Percentiles rank a stretch among this genome's conserved stretches.
Conservation (phyloP, 345 rosid species). For the Orychophragmus violaceus region DNA sequence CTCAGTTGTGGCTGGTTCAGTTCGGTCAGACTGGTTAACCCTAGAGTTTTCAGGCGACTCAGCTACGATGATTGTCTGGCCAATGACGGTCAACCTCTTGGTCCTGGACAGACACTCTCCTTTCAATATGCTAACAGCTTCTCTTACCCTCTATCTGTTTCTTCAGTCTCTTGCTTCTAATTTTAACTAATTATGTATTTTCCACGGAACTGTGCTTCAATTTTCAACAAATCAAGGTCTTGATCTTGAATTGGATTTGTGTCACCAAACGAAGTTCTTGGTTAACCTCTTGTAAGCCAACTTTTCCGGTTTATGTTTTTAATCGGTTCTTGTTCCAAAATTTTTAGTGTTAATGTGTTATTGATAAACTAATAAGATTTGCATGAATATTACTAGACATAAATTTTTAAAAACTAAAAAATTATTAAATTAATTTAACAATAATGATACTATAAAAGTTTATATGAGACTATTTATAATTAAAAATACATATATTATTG, state of each 20-base stretch:
- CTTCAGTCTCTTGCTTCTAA: slow-evolving; percentile 48
- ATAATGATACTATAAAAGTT: no score
- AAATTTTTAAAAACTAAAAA: no score
- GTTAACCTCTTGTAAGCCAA: neutral
- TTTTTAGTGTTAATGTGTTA: no score
- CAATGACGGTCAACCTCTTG: slow-evolving; percentile 55
- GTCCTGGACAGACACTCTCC: slow-evolving; percentile 55
- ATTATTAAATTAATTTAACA: no score
- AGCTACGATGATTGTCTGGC: slow-evolving; percentile 61
- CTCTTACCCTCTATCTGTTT: slow-evolving; percentile 54
- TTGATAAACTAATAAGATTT: no score
- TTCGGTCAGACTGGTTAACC: slow-evolving; percentile 52
- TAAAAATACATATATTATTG: no score
- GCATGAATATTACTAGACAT: no score
- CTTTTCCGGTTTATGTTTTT: neutral
- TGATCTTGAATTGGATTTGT: neutral
- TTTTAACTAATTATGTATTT: neutral
- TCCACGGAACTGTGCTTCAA: neutral
- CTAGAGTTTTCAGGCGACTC: slow-evolving; percentile 49
- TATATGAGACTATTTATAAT: no score
- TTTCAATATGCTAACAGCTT: slow-evolving; percentile 60
- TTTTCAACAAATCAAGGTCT: neutral
- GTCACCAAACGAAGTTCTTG: neutral
- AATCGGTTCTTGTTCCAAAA: no score
- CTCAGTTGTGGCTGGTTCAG: slow-evolving; percentile 71